Evolutionary conservation across 2,329 filamentous ascomycete genomes (phyloP).

Genomic region (Trichoderma sp.): DNA sequence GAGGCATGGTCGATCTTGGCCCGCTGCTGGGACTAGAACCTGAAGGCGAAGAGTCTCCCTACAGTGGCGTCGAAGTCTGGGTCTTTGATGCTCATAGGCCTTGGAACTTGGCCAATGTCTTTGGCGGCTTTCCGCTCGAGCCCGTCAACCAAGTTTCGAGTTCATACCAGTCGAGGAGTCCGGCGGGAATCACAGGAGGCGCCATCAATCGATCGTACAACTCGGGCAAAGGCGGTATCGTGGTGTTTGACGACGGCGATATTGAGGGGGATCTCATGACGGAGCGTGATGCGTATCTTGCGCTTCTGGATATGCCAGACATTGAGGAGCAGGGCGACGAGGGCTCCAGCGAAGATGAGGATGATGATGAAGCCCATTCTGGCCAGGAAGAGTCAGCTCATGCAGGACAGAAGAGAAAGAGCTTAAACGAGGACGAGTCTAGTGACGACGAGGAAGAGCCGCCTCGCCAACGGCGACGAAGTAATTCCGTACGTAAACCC

Average conservation of each 20-base stretch:
- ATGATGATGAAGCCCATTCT: conserved; percentile 45
- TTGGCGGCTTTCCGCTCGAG: conserved; percentile 67
- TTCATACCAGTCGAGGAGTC: conserved; percentile 51
- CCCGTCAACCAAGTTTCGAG: conserved; percentile 46
- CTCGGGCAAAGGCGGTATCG: conserved; percentile 78
- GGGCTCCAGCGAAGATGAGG: conserved; percentile 48
- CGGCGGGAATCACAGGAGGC: conserved; percentile 68
- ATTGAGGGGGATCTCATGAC: conserved; percentile 75
- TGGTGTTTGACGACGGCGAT: conserved; percentile 95
- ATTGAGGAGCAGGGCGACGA: conserved; percentile 74
- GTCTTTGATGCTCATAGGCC: conserved; percentile 86
- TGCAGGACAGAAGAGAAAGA: conserved; percentile 72
- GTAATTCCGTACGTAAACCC: conserved; percentile 69
- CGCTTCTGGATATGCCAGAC: conserved; percentile 87
- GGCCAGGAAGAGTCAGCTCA: conserved; percentile 40
- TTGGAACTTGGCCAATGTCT: conserved; percentile 93
- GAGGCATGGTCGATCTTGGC: conserved; percentile 84
- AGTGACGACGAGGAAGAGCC: conserved; percentile 72
- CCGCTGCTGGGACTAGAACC: conserved; percentile 68
- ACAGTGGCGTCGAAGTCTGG: conserved; percentile 92
- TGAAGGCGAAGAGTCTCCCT: conserved; percentile 63
- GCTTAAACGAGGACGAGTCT: conserved; percentile 68
- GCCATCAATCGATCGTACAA: conserved; percentile 69
- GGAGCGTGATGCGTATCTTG: conserved; percentile 80
- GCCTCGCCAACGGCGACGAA: conserved; percentile 76